phyloP scores from a whole-genome alignment of 257 asterid species.

The Fraxinus excelsior region DNA sequence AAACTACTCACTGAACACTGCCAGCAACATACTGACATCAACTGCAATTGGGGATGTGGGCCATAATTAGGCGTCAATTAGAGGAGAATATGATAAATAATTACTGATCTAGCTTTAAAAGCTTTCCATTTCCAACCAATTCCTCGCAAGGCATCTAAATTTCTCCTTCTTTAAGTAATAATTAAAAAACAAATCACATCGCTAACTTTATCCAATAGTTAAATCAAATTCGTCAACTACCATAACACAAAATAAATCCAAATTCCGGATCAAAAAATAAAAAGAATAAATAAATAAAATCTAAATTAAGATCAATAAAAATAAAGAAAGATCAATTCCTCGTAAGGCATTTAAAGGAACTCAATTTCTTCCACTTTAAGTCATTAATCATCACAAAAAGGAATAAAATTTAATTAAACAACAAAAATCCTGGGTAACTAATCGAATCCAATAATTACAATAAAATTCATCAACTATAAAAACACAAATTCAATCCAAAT shows the following conservation, averaged over 20 bases:
- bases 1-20: no score
- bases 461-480: background rate
- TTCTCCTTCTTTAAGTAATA: background rate
- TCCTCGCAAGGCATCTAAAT: slow-evolving; percentile 6
- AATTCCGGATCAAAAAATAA: background rate
- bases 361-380: background rate
- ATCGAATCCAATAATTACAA: background rate
- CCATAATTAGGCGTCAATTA: no score
- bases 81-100: background rate
- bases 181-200: background rate
- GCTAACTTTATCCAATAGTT: background rate
- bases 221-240: slow-evolving; percentile 11
- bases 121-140: background rate
- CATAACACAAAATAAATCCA: background rate
- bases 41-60: no score
- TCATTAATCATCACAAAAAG: background rate
- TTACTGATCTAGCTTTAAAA: slow-evolving; percentile 18
- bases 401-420: slow-evolving; percentile 12
- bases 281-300: background rate
- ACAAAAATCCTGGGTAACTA: background rate
- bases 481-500: background rate
- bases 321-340: slow-evolving; percentile 31
- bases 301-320: background rate
- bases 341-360: slow-evolving; percentile 12
- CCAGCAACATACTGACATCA: no score